Evolutionary conservation across 768 basidiomycete genomes (phyloP).

Genomic region (Auriscalpium vulgare): DNA sequence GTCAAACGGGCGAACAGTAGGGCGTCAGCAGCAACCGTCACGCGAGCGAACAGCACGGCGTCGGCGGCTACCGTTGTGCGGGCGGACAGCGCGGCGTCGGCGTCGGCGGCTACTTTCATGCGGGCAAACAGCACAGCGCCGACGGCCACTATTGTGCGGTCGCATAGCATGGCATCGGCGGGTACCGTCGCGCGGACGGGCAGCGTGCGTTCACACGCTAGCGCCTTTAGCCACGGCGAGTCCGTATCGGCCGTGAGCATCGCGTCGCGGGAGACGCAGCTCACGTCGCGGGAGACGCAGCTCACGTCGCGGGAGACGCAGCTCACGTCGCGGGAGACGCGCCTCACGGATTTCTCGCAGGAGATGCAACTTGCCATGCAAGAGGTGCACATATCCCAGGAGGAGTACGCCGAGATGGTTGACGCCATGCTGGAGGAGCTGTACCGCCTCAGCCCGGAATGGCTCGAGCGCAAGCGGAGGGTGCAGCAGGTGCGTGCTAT

Average conservation of each 20-base stretch:
- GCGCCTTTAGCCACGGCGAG: not conserved
- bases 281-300: not conserved
- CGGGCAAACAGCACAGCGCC: too few relatives aligned
- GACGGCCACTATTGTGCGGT: too few relatives aligned
- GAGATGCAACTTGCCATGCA: not conserved
- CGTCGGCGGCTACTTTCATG: too few relatives aligned
- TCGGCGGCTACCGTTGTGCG: too few relatives aligned
- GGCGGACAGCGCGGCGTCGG: too few relatives aligned
- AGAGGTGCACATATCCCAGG: not conserved
- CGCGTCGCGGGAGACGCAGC: not conserved
- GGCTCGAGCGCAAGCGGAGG: conserved; percentile 13
- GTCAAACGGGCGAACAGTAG: too few relatives aligned
- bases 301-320: not conserved
- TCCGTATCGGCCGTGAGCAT: not conserved
- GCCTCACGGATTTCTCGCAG: not conserved
- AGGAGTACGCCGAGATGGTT: conserved; percentile 12
- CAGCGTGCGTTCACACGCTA: too few relatives aligned
- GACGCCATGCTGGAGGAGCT: conserved; percentile 13
- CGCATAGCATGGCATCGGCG: too few relatives aligned
- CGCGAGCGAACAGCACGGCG: too few relatives aligned
- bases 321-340: not conserved
- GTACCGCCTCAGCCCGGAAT: conserved; percentile 12
- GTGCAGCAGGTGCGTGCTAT: conserved; percentile 10
- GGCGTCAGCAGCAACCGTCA: too few relatives aligned
- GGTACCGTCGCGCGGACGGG: too few relatives aligned